Evolutionary conservation across 2,329 filamentous ascomycete genomes (phyloP), one percentile per base, ranked within the genome.

Genomic region (Diaporthe destruens): DNA sequence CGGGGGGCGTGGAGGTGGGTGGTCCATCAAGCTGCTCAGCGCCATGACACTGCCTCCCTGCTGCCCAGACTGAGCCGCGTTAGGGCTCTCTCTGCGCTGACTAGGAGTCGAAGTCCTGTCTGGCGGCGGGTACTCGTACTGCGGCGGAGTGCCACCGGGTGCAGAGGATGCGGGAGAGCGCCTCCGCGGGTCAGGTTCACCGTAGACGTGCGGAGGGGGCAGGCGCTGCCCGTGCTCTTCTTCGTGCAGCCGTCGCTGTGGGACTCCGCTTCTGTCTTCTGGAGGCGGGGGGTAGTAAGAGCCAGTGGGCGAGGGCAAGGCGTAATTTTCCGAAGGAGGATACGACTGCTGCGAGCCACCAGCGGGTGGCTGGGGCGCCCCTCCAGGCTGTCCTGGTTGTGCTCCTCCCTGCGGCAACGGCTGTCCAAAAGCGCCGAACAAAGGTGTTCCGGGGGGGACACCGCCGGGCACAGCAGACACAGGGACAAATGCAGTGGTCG

Each of bases 371-470:
- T 73, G 67, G 47, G 71, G 73, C 57, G 67, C 63, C 42, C 75
- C 72, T 29, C 66, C 69, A 11, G 59, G 32, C 34, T 70, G 68
- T 55, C 75, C 65, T 29, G 74, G 73, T 57, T 23, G 70, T n/a
- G 11, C 74, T 53, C 42, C 55, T 25, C 49, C 71, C 61, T 77
- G 71, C 39, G 82, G 82, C 54, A 90, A 76, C 25, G 88, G 88
- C 74, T 90, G 87, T 12, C 88, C 88, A 75, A 89, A 90, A 0
- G 88, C 87, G 29, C 88, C 88, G 75, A 85, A 90, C 8, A 90
- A 81, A 71, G 85, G 87, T 2, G 87, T 88, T 1, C 88, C 87
- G 1, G 87, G 87, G 1, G 88, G 86, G 1, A 90, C 85, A 18
- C 86, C 87, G n/a, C 87, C 87, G n/a, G 86, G 85, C 7, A 90